Base-by-base conservation (phyloP, 2,329 filamentous ascomycete species). In the Apiospora arundinis region DNA sequence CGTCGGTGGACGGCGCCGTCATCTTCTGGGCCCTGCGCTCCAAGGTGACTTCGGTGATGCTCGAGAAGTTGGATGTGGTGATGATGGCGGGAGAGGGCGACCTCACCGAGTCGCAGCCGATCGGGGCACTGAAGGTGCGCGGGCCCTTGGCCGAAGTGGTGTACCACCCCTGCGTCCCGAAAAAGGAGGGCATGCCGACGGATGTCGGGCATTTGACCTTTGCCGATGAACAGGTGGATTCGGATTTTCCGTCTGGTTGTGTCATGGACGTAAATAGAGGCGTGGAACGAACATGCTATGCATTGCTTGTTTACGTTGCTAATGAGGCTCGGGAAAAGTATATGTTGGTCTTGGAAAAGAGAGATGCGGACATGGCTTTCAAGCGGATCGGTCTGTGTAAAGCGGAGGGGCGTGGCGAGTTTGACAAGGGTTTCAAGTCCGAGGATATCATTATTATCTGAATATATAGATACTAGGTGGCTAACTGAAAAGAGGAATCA, bases 251-350 rank as follows among this genome's bases (percentile, higher is more conserved):
- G 9, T 37, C 25, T 25, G 46, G 69, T 16, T 75, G 74, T 21
- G 72, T 74, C 9, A 73, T 75, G 71, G 74, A 75, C 46, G 52
- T 72, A 37, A 70, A 75, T 52, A 72, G 74, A 23, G 72, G 45
- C 6, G 52, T 65, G 56, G n/a, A 69, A 4, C 72, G 71, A 46
- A 32, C 40, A 0, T 75, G 74, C 52, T 75, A 37, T 63, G 52
- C 52, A 1, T 32, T 63, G 52, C 25, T 60, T 11, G 52, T 63
- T 16, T 63, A 18, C 18, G 23, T 23, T 18, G 18, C n/a, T 2
- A 23, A n/a, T 48, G 2, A 48, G 1, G 21, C 21, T 48, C 7
- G 7, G 45, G 52, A 63, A 1, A 63, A 63, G 32, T 63, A 63
- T n/a, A 4, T 37, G 4, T 37, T 63, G 25, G 52, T 63, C 25